A percentile compares a stretch with the other conserved stretches of the same genome.
Conservation (phyloP, 139 green algal species). For the Tetraselmis chui region DNA sequence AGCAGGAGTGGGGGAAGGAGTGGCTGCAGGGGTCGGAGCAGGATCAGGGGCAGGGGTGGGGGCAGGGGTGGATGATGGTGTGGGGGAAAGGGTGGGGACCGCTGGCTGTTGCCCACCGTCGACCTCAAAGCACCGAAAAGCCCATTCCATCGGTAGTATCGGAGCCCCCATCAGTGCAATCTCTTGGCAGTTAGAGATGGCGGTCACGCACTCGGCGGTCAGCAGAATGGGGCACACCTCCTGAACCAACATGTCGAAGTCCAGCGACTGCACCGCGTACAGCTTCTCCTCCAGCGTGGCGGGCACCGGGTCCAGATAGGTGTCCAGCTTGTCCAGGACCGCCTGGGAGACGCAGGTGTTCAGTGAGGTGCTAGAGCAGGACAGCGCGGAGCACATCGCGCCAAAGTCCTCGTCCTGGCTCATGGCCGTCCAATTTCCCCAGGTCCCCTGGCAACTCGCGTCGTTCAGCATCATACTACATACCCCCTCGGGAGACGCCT, state of each 20-base stretch:
- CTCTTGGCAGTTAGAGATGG: neutral
- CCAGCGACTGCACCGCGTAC: neutral
- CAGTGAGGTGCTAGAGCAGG: neutral
- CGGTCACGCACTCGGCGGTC: neutral
- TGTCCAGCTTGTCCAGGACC: neutral
- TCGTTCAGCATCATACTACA: neutral
- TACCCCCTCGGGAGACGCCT: too few species aligned
- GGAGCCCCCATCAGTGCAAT: neutral
- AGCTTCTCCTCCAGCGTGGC: neutral
- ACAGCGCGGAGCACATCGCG: neutral
- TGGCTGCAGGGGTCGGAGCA: neutral
- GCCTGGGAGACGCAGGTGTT: neutral
- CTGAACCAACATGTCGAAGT: neutral
- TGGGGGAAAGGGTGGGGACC: too few species aligned
- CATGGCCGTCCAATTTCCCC: neutral
- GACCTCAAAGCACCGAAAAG: neutral
- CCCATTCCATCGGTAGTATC: neutral
- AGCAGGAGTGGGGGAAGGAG: neutral
- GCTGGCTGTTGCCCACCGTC: too few species aligned
- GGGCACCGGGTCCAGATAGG: neutral
- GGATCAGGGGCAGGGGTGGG: neutral
- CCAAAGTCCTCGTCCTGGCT: neutral
- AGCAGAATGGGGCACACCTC: neutral
- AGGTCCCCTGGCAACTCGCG: neutral
- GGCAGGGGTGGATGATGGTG: neutral